Evolutionary conservation across 2,329 filamentous ascomycete genomes (phyloP).

Genomic region (Hymenoscyphus occultus): DNA sequence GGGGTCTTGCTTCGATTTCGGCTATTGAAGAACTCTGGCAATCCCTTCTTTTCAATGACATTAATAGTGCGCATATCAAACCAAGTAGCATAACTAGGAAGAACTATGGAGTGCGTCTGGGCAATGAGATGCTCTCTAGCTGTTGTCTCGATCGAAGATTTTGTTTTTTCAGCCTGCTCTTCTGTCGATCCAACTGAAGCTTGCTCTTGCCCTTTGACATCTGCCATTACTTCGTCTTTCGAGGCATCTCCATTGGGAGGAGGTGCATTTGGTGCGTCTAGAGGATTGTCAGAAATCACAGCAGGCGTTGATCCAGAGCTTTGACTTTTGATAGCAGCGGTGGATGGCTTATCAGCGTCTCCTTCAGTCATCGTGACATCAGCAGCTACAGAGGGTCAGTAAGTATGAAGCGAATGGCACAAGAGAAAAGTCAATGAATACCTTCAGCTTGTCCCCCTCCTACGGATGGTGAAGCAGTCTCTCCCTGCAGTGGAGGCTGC

Average conservation of each 20-base stretch:
- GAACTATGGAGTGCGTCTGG: conserved; percentile 92
- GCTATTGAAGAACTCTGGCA: conserved; percentile 98
- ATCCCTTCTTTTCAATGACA: conserved; percentile 85
- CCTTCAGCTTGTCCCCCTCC: conserved; percentile 34
- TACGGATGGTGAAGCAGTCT: conserved; percentile 33
- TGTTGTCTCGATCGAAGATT: conserved; percentile 77
- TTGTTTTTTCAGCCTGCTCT: conserved; percentile 63
- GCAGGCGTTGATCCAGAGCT: conserved; percentile 44
- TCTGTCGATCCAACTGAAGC: conserved; percentile 46
- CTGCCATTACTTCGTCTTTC: conserved; percentile 81
- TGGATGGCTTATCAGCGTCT: conserved; percentile 36
- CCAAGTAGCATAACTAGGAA: conserved; percentile 97
- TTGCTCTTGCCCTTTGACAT: conserved; percentile 49
- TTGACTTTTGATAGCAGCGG: conserved; percentile 53
- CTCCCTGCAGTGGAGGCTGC: conserved; percentile 51
- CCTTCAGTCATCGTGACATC: conserved; percentile 64
- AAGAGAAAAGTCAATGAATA: conserved; percentile 44
- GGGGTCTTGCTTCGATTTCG: conserved; percentile 97
- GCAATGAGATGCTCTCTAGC: conserved; percentile 89
- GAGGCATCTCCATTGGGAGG: conserved; percentile 58
- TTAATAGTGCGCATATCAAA: conserved; percentile 97
- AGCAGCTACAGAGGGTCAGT: conserved; percentile 32
- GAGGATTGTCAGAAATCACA: conserved; percentile 58
- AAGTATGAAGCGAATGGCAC: conserved; percentile 8
- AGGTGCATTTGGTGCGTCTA: conserved; percentile 65